These are phyloP conservation scores for Podila verticillata DNA, from an alignment of 192 early-diverging fungal genomes.

Conservation along the genomic window DNA sequence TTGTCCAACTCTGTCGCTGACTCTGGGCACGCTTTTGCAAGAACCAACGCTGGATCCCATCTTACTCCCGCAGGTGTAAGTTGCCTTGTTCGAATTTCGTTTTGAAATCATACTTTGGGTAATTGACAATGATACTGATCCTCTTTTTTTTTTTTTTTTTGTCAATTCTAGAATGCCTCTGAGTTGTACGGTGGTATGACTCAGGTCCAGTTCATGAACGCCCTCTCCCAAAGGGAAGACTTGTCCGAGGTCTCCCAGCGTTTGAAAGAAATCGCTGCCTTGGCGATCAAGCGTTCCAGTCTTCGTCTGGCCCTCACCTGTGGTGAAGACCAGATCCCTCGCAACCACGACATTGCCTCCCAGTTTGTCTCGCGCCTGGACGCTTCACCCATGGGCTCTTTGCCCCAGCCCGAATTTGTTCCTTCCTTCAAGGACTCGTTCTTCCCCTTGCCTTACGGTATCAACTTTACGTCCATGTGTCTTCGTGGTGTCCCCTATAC, in stretches of 20 bases:
- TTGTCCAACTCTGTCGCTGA: conserved; percentile 84
- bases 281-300: conserved; percentile 58
- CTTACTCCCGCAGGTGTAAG: conserved; percentile 65
- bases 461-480: conserved; percentile 84
- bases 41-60: conserved; percentile 72
- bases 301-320: conserved; percentile 63
- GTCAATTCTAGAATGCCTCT: conserved; percentile 15
- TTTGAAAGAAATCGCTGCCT: conserved; percentile 62
- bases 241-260: conserved; percentile 68
- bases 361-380: conserved; percentile 56
- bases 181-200: conserved; percentile 68
- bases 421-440: conserved; percentile 71
- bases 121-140: not conserved
- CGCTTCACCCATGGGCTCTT: not conserved
- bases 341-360: conserved; percentile 54
- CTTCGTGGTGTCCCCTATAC: conserved; percentile 86
- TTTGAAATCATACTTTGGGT: not conserved
- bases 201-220: conserved; percentile 86
- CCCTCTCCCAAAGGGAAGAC: conserved; percentile 73
- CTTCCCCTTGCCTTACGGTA: conserved; percentile 84
- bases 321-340: conserved; percentile 58
- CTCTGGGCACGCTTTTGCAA: conserved; percentile 85
- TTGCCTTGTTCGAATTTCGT: not conserved
- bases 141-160: conserved; percentile 1
- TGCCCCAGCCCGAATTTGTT: conserved; percentile 52